A percentile compares a stretch with the other conserved stretches of the same genome.
These are phyloP conservation scores for Yarrowia hollandica DNA, from an alignment of 805 yeast genomes.

Conservation along the genomic window DNA sequence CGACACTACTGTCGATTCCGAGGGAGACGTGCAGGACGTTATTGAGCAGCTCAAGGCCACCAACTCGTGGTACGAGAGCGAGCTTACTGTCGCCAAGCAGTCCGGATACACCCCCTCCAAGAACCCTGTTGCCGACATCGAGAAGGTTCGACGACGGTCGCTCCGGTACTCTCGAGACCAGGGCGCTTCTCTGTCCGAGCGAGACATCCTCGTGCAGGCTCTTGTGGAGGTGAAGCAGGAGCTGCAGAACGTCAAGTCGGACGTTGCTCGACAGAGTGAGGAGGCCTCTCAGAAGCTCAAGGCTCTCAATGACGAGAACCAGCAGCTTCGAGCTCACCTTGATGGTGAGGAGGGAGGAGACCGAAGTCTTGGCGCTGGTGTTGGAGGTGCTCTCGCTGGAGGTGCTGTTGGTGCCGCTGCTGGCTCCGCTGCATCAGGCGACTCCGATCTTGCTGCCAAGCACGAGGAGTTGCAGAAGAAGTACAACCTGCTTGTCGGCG, in stretches of 20 bases:
- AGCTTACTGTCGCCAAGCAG: constrained; percentile 37
- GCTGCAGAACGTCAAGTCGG: constrained; percentile 35
- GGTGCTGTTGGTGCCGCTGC: constrained; percentile 28
- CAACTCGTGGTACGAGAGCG: constrained; percentile 39
- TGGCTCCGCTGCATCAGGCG: constrained; percentile 15
- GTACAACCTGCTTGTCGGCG: constrained; percentile 31
- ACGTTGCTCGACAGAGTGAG: constrained; percentile 36
- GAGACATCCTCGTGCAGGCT: constrained; percentile 37
- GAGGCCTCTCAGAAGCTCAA: constrained; percentile 36
- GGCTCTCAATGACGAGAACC: constrained; percentile 34
- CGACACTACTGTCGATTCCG: background rate
- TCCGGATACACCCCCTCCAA: constrained; percentile 37
- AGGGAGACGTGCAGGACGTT: constrained; percentile 51
- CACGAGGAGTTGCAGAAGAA: constrained; percentile 31
- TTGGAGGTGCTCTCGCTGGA: constrained; percentile 19
- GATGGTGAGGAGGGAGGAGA: constrained; percentile 7
- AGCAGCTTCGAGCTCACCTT: constrained; percentile 30
- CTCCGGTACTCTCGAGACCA: constrained; percentile 38
- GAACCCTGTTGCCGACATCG: constrained; percentile 37
- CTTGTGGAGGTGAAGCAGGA: constrained; percentile 37
- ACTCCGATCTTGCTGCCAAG: constrained; percentile 18
- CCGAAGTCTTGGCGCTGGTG: constrained; percentile 22
- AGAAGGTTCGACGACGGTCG: constrained; percentile 37
- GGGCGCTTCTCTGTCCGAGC: constrained; percentile 34
- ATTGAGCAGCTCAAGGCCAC: constrained; percentile 39